Base-by-base conservation (phyloP, 2,329 filamentous ascomycete species). In the Chlorencoelia australis region DNA sequence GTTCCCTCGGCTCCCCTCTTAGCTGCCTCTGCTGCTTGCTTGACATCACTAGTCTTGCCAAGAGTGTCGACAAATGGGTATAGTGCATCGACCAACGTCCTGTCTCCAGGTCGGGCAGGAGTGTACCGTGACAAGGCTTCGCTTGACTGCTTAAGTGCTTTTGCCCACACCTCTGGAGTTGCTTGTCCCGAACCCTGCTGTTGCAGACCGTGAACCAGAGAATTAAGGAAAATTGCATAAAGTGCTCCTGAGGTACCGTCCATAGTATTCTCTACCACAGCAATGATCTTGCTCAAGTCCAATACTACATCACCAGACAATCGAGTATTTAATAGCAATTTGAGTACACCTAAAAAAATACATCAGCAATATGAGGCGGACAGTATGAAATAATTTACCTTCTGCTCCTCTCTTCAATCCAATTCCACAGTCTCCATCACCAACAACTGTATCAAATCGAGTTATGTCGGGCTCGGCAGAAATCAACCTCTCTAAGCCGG, bases 41-140 rank as follows among this genome's bases (percentile, higher is more conserved):
- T 70, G 14, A 91, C 58, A 54, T 83, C 73, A 10, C 73, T 74
- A 1, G 76, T 78, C 52, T 71, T 60, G 5, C 62, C 67, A 2
- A 96, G 69, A 3, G 70, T 73, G 28, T 85, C 73, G 34, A 93
- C 79, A 56, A 96, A 98, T 2, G 91, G 91, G 44, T 83, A 74
- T 33, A 98, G 66, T 2, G 89, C 87, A 60, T 98, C 91, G 21
- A 96, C 73, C 22, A 96, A 65, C 0, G 91, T 98, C 33, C 91
- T 73, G 57, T 98, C 91, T 18, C 91, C 91, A 0, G 82, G 81
- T 35, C 80, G 76, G 1, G 91, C 91, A 1, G 89, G 88, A 2
- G 91, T 98, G 60, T 96, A 96, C 54, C 71, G 82, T 22, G 69
- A 73, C 39, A 98, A 65, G 1, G 79, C 76, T 14, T 77, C 67